Evolutionary conservation across 768 basidiomycete genomes (phyloP).

Genomic region (Baorangia bicolor): DNA sequence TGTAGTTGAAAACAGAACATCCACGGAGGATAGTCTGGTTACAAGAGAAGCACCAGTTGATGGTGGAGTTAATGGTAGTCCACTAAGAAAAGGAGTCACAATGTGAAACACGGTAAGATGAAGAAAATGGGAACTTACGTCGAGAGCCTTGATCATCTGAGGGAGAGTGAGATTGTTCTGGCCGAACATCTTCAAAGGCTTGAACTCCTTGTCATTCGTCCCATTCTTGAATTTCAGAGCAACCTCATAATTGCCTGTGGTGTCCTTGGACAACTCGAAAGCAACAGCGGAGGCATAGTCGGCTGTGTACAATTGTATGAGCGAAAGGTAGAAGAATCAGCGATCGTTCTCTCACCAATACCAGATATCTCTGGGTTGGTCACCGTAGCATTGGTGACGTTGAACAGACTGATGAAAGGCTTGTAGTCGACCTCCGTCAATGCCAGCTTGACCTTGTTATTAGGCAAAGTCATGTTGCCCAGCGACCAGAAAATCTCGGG

Average conservation of each 20-base stretch:
- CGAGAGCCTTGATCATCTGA: constrained; percentile 15
- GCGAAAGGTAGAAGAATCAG: background rate
- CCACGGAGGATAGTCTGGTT: constrained; percentile 33
- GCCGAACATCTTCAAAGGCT: constrained; percentile 68
- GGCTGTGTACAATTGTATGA: constrained; percentile 41
- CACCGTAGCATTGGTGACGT: constrained; percentile 62
- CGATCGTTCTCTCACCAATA: constrained; percentile 50
- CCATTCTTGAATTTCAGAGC: constrained; percentile 85
- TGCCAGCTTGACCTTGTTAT: constrained; percentile 73
- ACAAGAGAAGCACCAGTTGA: constrained; percentile 35
- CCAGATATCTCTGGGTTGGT: constrained; percentile 60
- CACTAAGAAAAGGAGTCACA: constrained; percentile 10
- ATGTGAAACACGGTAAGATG: background rate
- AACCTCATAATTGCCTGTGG: constrained; percentile 68
- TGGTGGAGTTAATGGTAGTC: constrained; percentile 31
- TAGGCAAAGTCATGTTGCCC: constrained; percentile 71
- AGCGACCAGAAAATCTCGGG: constrained; percentile 70
- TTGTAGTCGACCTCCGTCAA: constrained; percentile 82
- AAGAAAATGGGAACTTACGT: constrained; percentile 8
- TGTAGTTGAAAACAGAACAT: constrained; percentile 32
- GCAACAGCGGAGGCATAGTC: constrained; percentile 71
- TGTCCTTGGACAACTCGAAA: constrained; percentile 64
- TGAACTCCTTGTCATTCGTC: constrained; percentile 51
- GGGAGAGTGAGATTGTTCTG: constrained; percentile 23
- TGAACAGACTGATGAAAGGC: constrained; percentile 85